Percentiles rank a stretch among this genome's conserved stretches.
Evolutionary conservation across 495 filamentous ascomycete species (phyloP).

Genomic region (Podospora fimiseda): DNA sequence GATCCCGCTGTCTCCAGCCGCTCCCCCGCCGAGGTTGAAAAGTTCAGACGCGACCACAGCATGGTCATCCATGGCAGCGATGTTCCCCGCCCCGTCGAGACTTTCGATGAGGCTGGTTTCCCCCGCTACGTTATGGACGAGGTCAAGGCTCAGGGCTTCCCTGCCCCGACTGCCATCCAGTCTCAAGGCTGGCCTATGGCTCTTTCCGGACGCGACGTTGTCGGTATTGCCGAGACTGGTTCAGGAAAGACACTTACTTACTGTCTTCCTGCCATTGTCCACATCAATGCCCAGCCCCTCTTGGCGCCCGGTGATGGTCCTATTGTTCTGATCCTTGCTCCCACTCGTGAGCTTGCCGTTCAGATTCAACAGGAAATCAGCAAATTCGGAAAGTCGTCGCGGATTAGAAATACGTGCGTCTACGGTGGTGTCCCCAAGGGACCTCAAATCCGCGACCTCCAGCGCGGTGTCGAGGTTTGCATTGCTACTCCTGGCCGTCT

Average conservation of each 20-base stretch:
- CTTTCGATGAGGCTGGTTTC: conserved; percentile 96
- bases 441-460: conserved; percentile 88
- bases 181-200: conserved; percentile 99
- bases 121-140: conserved; percentile 95
- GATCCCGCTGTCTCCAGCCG: conserved; percentile 69
- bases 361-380: conserved; percentile 94
- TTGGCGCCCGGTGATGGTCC: conserved; percentile 95
- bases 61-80: conserved; percentile 72
- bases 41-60: conserved; percentile 72
- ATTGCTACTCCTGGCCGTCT: conserved; percentile 96
- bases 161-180: conserved; percentile 88
- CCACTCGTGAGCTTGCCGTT: conserved; percentile 94
- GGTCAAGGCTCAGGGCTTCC: conserved; percentile 95
- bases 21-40: conserved; percentile 71
- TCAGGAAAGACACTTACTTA: conserved; percentile 99
- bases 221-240: conserved; percentile 98
- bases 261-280: conserved; percentile 96
- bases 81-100: conserved; percentile 88
- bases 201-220: conserved; percentile 93
- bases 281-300: conserved; percentile 98
- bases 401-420: conserved; percentile 97
- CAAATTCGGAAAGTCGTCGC: conserved; percentile 96
- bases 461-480: conserved; percentile 79
- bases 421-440: conserved; percentile 98
- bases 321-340: conserved; percentile 90